Conservation (phyloP, 2,329 filamentous ascomycete genomes). For the Penicillium nordicum region DNA sequence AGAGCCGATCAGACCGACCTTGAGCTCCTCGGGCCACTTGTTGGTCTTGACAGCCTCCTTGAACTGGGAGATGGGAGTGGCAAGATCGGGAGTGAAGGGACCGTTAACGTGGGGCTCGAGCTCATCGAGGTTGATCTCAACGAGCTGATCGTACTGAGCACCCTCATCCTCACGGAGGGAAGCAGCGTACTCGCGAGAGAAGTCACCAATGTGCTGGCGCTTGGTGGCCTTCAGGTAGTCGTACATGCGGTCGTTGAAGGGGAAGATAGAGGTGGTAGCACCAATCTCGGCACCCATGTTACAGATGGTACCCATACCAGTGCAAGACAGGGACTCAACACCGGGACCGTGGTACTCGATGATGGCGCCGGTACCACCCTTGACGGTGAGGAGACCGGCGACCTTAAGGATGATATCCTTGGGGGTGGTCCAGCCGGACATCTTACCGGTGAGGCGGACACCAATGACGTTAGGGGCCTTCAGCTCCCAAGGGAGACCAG, state of each 20-base stretch:
- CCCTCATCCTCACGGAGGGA: conserved; percentile 86
- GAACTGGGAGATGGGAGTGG: conserved; percentile 96
- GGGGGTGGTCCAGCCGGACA: conserved; percentile 87
- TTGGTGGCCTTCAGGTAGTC: conserved; percentile 92
- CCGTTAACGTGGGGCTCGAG: conserved; percentile 99
- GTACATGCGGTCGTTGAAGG: conserved; percentile 97
- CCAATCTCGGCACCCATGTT: conserved; percentile 65
- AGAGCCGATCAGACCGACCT: conserved; percentile 94
- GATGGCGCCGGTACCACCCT: conserved; percentile 93
- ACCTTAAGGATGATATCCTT: conserved; percentile 99
- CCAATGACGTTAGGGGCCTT: conserved; percentile 97
- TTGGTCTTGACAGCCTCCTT: conserved; percentile 90
- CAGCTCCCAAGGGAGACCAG: conserved; percentile 92
- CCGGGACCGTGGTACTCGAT: conserved; percentile 60
- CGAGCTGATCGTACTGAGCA: conserved; percentile 90
- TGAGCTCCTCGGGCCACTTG: conserved; percentile 93
- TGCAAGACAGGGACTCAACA: conserved; percentile 69
- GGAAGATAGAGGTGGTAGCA: conserved; percentile 89
- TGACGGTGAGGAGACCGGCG: conserved; percentile 93
- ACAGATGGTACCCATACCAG: conserved; percentile 82
- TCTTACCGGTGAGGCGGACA: conserved; percentile 84
- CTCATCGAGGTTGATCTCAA: conserved; percentile 92
- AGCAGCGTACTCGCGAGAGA: conserved; percentile 75
- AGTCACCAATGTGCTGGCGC: conserved; percentile 85
- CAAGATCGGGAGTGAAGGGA: conserved; percentile 96